These are phyloP conservation scores for Kodamaea ohmeri DNA, from an alignment of 1,139 yeast genomes.

Conservation along the genomic window DNA sequence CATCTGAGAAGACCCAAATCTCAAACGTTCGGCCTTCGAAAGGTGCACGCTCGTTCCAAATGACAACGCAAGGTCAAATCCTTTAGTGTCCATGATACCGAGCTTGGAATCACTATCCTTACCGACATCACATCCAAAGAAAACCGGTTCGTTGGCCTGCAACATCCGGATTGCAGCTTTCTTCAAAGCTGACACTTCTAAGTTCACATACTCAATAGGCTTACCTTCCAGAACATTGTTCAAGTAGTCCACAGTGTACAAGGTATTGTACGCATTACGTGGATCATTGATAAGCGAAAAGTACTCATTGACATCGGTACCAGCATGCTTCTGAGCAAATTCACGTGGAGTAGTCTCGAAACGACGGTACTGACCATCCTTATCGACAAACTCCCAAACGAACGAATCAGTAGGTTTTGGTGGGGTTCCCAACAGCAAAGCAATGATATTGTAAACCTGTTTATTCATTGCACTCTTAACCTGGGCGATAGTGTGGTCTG, in stretches of 20 bases:
- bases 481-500: conserved; percentile 18
- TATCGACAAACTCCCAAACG: conserved; percentile 72
- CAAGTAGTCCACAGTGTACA: conserved; percentile 68
- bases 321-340: conserved; percentile 56
- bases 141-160: conserved; percentile 70
- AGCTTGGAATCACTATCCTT: conserved; percentile 54
- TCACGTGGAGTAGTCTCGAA: conserved; percentile 59
- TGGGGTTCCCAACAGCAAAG: conserved; percentile 72
- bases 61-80: conserved; percentile 67
- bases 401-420: conserved; percentile 68
- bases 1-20: conserved; percentile 61
- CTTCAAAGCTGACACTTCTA: conserved; percentile 57
- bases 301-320: conserved; percentile 49
- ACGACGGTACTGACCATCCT: conserved; percentile 59
- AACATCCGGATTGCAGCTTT: conserved; percentile 63
- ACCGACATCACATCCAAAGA: conserved; percentile 87
- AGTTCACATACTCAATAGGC: conserved; percentile 66
- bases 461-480: conserved; percentile 52
- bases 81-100: conserved; percentile 69
- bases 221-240: conserved; percentile 70
- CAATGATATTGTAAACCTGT: conserved; percentile 60
- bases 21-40: conserved; percentile 52
- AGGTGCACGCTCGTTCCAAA: conserved; percentile 52
- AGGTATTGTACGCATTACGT: conserved; percentile 60
- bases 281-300: conserved; percentile 80